Base-by-base conservation (phyloP, 2,329 filamentous ascomycete species). In the Fusarium buxicola region DNA sequence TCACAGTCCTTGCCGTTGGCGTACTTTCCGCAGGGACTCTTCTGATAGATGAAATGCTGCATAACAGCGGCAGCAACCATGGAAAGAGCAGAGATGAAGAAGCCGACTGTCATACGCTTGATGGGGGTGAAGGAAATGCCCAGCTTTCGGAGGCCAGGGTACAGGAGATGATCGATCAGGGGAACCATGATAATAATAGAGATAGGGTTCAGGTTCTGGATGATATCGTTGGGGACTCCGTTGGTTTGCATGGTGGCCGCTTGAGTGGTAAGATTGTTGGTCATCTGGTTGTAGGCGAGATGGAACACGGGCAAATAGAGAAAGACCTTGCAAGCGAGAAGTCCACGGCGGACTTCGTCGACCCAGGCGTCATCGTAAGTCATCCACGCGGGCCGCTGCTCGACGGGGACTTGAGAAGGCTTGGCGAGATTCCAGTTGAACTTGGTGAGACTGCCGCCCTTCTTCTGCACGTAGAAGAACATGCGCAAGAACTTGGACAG, bases 311-410 rank as follows among this genome's bases (percentile, higher is more conserved):
- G 89, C 54, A 88, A 84, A 80, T 89, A 92, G 60, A 87, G 75
- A 75, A 91, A 94, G 30, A 92, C 89, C 63, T 85, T 82, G 79
- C 89, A 91, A 54, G 89, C 89, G 68, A 84, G 81, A 54, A 91
- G 79, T 60, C 89, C 90, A 76, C 90, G 88, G 48, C 82, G 82
- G 44, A 93, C 87, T 72, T 94, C 89, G 72, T 92, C 90, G 30
- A 94, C 91, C 90, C 91, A 94, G 48, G 86, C 86, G 66, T 94
- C 92, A 61, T 94, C 91, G 67, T 92, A 93, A 0, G 88, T 90
- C 89, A 94, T 93, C 90, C 90, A 94, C 0, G 52, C 35, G 0
- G 90, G 90, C 51, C 87, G 87, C 62, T 81, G 73, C 2, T 74
- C 75, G 32, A 82, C 77, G 9, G 83, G 77, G 7, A 92, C 80